Conservation (phyloP, 306 rosid genomes). For the Lablab purpureus region DNA sequence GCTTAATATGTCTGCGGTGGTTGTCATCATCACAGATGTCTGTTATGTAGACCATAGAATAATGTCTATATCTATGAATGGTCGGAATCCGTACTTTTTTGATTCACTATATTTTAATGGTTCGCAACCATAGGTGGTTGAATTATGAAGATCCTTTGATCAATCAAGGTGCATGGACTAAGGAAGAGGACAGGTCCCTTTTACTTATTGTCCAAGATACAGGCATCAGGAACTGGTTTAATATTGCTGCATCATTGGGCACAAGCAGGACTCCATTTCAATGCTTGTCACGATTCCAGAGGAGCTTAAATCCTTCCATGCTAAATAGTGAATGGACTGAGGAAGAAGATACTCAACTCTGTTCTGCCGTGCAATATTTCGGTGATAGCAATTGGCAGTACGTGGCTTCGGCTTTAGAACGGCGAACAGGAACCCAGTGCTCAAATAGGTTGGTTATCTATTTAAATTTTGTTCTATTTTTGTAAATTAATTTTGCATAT, state of each 20-base stretch:
- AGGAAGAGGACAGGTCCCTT: slow-evolving; percentile 76
- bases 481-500: background rate
- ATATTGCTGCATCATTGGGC: slow-evolving; percentile 69
- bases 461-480: slow-evolving; percentile 2
- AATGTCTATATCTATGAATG: slow-evolving; percentile 19
- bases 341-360: slow-evolving; percentile 87
- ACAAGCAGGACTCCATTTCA: slow-evolving; percentile 94
- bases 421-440: slow-evolving; percentile 94
- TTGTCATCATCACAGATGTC: slow-evolving; percentile 74
- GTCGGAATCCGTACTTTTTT: slow-evolving; percentile 37
- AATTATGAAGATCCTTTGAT: slow-evolving; percentile 94
- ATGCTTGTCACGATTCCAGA: slow-evolving; percentile 89
- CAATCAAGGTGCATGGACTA: slow-evolving; percentile 71
- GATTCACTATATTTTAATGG: slow-evolving; percentile 35
- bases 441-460: slow-evolving; percentile 83
- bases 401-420: slow-evolving; percentile 84
- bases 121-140: slow-evolving; percentile 76
- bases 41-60: slow-evolving; percentile 44
- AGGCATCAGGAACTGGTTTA: slow-evolving; percentile 81
- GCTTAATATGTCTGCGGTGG: slow-evolving; percentile 71
- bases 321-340: slow-evolving; percentile 90
- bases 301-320: slow-evolving; percentile 91
- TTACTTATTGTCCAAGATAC: slow-evolving; percentile 65
- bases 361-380: slow-evolving; percentile 66
- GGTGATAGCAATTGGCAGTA: slow-evolving; percentile 86